phyloP scores from a whole-genome alignment of 2,329 filamentous ascomycete species.

The Aphanocladium album region DNA sequence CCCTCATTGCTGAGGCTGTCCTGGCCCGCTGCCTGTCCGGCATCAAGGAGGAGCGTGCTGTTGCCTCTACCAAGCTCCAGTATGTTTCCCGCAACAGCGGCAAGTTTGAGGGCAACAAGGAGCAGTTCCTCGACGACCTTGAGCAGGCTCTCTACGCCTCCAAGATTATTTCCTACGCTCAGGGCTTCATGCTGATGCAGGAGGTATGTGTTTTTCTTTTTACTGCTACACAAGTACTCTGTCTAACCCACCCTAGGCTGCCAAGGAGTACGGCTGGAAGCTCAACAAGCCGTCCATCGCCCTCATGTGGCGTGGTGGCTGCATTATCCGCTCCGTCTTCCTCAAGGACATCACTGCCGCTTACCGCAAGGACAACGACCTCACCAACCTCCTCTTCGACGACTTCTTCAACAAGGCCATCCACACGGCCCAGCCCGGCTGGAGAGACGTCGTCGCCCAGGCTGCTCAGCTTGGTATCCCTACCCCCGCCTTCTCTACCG shows the following conservation, averaged over 20 bases:
- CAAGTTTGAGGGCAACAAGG: conserved; percentile 81
- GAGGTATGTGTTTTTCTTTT: conserved; percentile 55
- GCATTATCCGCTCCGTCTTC: conserved; percentile 99
- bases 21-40: conserved; percentile 90
- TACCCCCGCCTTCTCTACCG: conserved; percentile 92
- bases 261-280: conserved; percentile 95
- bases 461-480: conserved; percentile 91
- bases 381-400: conserved; percentile 97
- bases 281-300: conserved; percentile 99
- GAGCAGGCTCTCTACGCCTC: conserved; percentile 99
- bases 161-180: conserved; percentile 99
- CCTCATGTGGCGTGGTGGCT: conserved; percentile 99
- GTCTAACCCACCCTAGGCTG: conserved; percentile 54
- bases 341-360: conserved; percentile 98
- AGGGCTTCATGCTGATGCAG: conserved; percentile 99
- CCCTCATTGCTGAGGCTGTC: conserved; percentile 94
- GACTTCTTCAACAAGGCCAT: conserved; percentile 99
- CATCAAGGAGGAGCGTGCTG: conserved; percentile 87
- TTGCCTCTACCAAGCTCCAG: conserved; percentile 72
- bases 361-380: conserved; percentile 88
- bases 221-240: too few species aligned
- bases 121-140: conserved; percentile 91
- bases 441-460: conserved; percentile 89
- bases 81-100: conserved; percentile 67
- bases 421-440: conserved; percentile 88